Conservation (phyloP, 345 rosid genomes). For the Clarkia xantiana region DNA sequence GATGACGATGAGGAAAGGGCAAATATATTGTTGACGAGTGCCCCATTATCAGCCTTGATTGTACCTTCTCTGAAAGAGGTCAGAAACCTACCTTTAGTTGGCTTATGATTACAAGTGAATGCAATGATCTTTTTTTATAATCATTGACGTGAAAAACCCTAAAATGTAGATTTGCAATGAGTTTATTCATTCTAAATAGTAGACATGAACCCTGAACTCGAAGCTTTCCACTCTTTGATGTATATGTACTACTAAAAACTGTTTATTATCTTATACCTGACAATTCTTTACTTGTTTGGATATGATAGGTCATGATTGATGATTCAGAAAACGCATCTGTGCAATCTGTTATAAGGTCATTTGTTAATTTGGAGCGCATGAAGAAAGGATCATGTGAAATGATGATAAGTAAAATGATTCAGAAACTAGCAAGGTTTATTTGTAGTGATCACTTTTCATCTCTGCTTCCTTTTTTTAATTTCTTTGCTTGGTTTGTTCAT, state of each 20-base stretch:
- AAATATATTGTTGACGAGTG: slow-evolving; percentile 42
- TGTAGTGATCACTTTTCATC: neutral
- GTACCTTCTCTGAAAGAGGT: slow-evolving; percentile 88
- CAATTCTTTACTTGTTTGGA: slow-evolving; percentile 1
- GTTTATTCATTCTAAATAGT: too few species aligned
- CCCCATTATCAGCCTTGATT: slow-evolving; percentile 56
- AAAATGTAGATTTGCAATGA: too few species aligned
- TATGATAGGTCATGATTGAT: slow-evolving; percentile 43
- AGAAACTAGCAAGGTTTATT: slow-evolving; percentile 56
- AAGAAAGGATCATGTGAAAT: slow-evolving; percentile 78
- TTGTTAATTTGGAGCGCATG: slow-evolving; percentile 48
- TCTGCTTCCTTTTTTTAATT: neutral
- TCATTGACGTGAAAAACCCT: too few species aligned
- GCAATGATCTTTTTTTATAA: too few species aligned
- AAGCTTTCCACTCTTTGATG: too few species aligned
- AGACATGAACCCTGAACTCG: too few species aligned
- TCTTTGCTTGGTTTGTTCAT: too few species aligned
- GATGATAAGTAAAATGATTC: slow-evolving; percentile 51
- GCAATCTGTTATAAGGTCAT: slow-evolving; percentile 39
- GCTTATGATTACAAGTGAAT: slow-evolving; percentile 6
- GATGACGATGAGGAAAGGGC: slow-evolving; percentile 62
- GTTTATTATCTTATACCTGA: too few species aligned
- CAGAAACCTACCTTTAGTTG: too few species aligned
- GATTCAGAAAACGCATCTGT: slow-evolving; percentile 44
- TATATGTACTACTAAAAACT: too few species aligned